Conservation (phyloP, 2,329 filamentous ascomycete genomes). For the Ophiostoma tasmaniense region DNA sequence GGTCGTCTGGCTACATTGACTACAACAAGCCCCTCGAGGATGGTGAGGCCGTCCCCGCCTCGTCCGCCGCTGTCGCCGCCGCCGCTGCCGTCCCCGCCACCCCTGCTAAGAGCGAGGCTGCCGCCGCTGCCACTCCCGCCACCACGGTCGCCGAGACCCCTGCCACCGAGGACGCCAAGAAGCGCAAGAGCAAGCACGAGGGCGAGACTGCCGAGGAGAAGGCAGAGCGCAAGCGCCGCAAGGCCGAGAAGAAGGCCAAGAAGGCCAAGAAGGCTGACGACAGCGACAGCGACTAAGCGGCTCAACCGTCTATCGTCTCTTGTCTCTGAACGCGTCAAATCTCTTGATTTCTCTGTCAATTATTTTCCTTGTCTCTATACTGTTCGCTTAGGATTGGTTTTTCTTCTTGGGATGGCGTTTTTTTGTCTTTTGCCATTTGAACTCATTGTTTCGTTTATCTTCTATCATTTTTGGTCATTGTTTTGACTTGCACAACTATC, state of each 20-base stretch:
- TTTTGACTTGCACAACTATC: not conserved
- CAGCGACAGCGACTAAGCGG: constrained; percentile 22
- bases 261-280: constrained; percentile 21
- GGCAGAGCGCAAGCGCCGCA: constrained; percentile 28
- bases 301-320: not conserved
- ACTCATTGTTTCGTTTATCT: constrained; percentile 1
- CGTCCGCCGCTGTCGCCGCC: constrained; percentile 34
- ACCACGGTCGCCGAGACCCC: constrained; percentile 19
- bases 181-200: constrained; percentile 66
- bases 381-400: constrained; percentile 7
- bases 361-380: not conserved
- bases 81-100: constrained; percentile 28
- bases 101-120: constrained; percentile 28
- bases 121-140: constrained; percentile 24
- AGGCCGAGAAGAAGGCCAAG: constrained; percentile 29
- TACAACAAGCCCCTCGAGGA: constrained; percentile 53
- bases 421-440: not conserved
- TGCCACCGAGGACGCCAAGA: constrained; percentile 51
- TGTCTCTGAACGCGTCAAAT: not conserved
- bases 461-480: not conserved
- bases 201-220: constrained; percentile 65
- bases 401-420: not conserved
- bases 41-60: constrained; percentile 27
- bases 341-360: not conserved
- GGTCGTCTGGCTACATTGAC: constrained; percentile 89